These are phyloP conservation scores for Xylaria venustula DNA, from an alignment of 495 filamentous ascomycete genomes.

Conservation along the genomic window DNA sequence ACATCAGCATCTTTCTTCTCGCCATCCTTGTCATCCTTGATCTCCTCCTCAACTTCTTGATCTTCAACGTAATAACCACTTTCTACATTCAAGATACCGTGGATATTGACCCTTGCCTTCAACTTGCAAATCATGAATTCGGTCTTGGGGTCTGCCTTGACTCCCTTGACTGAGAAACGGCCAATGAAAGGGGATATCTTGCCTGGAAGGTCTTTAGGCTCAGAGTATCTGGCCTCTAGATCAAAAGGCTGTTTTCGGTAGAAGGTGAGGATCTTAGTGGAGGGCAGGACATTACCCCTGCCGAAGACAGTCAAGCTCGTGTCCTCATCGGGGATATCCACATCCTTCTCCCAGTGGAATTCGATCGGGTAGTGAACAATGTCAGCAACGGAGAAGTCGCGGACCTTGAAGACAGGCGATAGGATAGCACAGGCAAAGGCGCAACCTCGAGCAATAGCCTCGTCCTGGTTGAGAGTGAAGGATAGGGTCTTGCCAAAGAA, in stretches of 20 bases:
- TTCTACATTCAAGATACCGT: slow-evolving; percentile 95
- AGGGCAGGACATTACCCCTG: slow-evolving; percentile 95
- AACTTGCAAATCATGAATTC: slow-evolving; percentile 99
- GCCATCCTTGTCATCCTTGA: slow-evolving; percentile 60
- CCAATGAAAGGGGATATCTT: slow-evolving; percentile 94
- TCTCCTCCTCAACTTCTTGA: slow-evolving; percentile 92
- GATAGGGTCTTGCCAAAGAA: slow-evolving; percentile 92
- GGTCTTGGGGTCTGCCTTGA: slow-evolving; percentile 80
- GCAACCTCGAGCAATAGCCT: slow-evolving; percentile 93
- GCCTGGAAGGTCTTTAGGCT: slow-evolving; percentile 85
- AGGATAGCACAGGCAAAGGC: slow-evolving; percentile 98
- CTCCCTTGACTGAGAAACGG: slow-evolving; percentile 88
- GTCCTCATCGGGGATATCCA: slow-evolving; percentile 98
- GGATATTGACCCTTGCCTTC: slow-evolving; percentile 95
- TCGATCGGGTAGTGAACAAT: slow-evolving; percentile 98
- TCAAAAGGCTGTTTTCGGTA: slow-evolving; percentile 98
- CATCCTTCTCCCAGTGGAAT: slow-evolving; percentile 98
- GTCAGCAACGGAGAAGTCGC: slow-evolving; percentile 96
- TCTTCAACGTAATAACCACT: slow-evolving; percentile 98
- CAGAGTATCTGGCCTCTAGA: slow-evolving; percentile 88
- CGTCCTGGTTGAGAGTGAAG: slow-evolving; percentile 97
- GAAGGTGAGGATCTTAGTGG: slow-evolving; percentile 99
- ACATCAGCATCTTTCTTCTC: slow-evolving; percentile 73
- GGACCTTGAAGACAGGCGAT: slow-evolving; percentile 96
- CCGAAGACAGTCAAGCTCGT: slow-evolving; percentile 97